Percentiles rank a stretch among this genome's conserved stretches.
phyloP scores from a whole-genome alignment of 2,329 filamentous ascomycete species.

The Rhinocladiella similis region DNA sequence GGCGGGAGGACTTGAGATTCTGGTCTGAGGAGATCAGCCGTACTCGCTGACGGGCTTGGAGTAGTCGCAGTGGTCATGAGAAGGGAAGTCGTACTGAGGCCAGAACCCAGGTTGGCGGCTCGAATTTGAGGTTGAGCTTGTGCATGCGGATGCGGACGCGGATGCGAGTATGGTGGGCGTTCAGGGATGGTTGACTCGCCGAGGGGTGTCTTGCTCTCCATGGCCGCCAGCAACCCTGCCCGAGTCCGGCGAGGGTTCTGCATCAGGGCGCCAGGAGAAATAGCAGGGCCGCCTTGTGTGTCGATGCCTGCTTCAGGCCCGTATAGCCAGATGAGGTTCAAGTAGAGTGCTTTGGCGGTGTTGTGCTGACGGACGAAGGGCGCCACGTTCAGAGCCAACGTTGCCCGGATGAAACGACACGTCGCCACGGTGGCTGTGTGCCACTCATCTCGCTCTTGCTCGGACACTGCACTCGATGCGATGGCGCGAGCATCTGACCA shows the following conservation, averaged over 20 bases:
- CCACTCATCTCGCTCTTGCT: conserved; percentile 18
- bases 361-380: conserved; percentile 21
- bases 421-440: conserved; percentile 13
- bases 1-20: neutral
- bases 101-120: too few species aligned
- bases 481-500: conserved; percentile 12
- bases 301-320: conserved; percentile 22
- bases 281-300: conserved; percentile 13
- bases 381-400: conserved; percentile 16
- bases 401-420: conserved; percentile 22
- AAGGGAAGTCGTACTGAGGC: neutral
- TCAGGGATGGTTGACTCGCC: neutral
- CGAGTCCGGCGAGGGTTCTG: conserved; percentile 8
- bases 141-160: neutral
- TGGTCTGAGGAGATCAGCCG: neutral
- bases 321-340: conserved; percentile 24
- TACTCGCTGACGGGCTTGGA: neutral
- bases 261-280: conserved; percentile 3
- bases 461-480: neutral
- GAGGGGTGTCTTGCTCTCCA: conserved; percentile 3
- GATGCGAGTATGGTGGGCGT: neutral
- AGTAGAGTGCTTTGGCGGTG: conserved; percentile 18
- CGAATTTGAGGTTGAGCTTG: neutral
- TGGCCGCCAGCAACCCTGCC: conserved; percentile 9
- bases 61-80: neutral